Evolutionary conservation across 2,329 filamentous ascomycete species (phyloP), one percentile per base, ranked within the genome.

Genomic region (Exophiala mesophila): DNA sequence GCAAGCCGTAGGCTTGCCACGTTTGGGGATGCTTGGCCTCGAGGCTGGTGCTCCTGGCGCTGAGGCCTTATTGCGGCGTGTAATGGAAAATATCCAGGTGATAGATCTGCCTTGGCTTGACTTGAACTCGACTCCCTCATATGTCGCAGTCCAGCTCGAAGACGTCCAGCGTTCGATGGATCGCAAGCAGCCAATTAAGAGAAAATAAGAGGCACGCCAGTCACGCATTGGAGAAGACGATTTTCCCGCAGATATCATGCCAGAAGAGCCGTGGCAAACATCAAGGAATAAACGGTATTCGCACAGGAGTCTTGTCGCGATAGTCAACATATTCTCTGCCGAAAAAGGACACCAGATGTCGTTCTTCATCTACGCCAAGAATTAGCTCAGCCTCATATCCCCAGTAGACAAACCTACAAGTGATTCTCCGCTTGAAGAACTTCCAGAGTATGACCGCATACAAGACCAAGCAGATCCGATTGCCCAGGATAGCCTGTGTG

Each of bases 401-500:
- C 44, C 7, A 17, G 13, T 30, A 15, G 16, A 30, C 24, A 45
- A 36, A 72, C 76, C 64, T 60, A 81, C 79, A 66, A 40, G 63
- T 64, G 52, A 97, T 89, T 47, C 92, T 72, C 9, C 62, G 67
- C 12, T 71, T 74, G 61, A 98, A 98, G 63, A 98, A 98, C 47
- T 69, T 73, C 87, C 87, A 96, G 54, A 98, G 64, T 12, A 94
- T 83, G 5, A 74, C 62, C 0, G 78, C 66, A 68, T 94, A 97
- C 2, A 67, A 84, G 5, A 82, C 54, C 44, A 94, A 79, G 61
- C 88, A 94, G 2, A 94, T 53, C 6, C 76, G 66, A 65, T 98
- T 98, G 13, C 90, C 90, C 51, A 96, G 72, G 41, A 94, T 79
- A 31, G 97, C 60, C 71, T 98, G 92, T 9, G 89, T 95, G 4